Evolutionary conservation across 116 monocot species (phyloP).

Genomic region (Zostera marina): DNA sequence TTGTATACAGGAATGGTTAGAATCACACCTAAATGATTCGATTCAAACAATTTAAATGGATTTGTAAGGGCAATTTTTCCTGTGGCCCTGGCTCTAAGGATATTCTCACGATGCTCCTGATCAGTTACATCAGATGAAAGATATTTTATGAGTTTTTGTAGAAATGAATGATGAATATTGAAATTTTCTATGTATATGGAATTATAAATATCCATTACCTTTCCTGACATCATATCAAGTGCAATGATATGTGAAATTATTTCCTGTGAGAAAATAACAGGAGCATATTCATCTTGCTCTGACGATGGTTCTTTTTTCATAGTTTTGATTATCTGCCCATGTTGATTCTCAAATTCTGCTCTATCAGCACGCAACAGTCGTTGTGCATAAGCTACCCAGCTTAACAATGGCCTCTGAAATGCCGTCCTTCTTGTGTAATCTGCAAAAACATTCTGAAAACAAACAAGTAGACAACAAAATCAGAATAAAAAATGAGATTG

Average conservation of each 20-base stretch:
- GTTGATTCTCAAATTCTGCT: slow-evolving; percentile 72
- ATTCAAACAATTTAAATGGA: slow-evolving; percentile 64
- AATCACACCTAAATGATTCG: slow-evolving; percentile 86
- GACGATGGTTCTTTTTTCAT: slow-evolving; percentile 61
- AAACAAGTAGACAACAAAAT: neutral
- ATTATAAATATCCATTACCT: slow-evolving; percentile 28
- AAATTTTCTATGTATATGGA: neutral
- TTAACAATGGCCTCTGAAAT: slow-evolving; percentile 87
- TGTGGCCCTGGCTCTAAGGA: slow-evolving; percentile 66
- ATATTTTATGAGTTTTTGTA: neutral
- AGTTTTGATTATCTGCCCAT: slow-evolving; percentile 86
- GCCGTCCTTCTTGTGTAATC: slow-evolving; percentile 87
- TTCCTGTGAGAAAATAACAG: slow-evolving; percentile 96
- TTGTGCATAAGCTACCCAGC: slow-evolving; percentile 90
- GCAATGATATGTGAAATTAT: slow-evolving; percentile 69
- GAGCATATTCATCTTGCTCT: slow-evolving; percentile 71
- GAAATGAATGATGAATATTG: neutral
- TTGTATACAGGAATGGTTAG: slow-evolving; percentile 87
- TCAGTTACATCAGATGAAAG: neutral
- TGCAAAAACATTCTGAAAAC: slow-evolving; percentile 65
- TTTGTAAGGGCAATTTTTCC: slow-evolving; percentile 84
- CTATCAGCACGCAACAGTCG: slow-evolving; percentile 66
- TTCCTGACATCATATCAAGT: slow-evolving; percentile 82
- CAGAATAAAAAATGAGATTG: neutral
- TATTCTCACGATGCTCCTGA: slow-evolving; percentile 89